Conservation (phyloP, 2,329 filamentous ascomycete species). For the Penicillium frequentans region DNA sequence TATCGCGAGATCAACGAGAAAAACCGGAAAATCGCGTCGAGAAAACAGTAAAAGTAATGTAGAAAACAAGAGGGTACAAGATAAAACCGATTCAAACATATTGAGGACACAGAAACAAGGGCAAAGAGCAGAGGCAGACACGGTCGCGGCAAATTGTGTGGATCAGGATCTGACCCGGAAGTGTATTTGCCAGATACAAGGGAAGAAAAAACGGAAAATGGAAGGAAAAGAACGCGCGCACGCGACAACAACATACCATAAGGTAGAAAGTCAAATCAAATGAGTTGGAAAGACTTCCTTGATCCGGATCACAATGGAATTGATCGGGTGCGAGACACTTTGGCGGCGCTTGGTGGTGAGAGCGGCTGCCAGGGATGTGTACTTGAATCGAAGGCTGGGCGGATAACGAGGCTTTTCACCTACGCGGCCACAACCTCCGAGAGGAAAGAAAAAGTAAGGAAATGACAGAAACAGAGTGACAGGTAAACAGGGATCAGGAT, state of each 20-base stretch:
- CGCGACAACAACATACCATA: slow-evolving; percentile 20
- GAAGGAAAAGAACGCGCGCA: slow-evolving; percentile 5
- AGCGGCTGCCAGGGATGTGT: slow-evolving; percentile 35
- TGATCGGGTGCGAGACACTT: neutral
- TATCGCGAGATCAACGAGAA: slow-evolving; percentile 12
- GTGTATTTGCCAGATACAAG: slow-evolving; percentile 18
- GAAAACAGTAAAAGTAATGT: slow-evolving; percentile 1
- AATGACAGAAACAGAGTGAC: slow-evolving; percentile 1
- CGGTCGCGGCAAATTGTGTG: slow-evolving; percentile 29
- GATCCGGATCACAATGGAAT: neutral
- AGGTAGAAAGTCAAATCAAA: neutral
- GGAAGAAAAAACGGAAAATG: neutral
- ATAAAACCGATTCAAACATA: neutral
- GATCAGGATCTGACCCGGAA: slow-evolving; percentile 25
- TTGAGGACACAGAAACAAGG: neutral
- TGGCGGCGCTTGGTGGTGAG: slow-evolving; percentile 15
- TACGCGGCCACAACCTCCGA: slow-evolving; percentile 12
- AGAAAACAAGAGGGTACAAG: neutral
- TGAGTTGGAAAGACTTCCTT: neutral
- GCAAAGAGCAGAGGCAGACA: slow-evolving; percentile 16
- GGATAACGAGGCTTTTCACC: slow-evolving; percentile 7
- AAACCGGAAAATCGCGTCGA: neutral
- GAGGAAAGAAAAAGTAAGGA: slow-evolving; percentile 1
- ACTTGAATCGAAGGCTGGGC: slow-evolving; percentile 19
- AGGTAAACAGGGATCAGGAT: neutral